Evolutionary conservation across 306 rosid genomes (phyloP).

Genomic region (Cicer judaicum): DNA sequence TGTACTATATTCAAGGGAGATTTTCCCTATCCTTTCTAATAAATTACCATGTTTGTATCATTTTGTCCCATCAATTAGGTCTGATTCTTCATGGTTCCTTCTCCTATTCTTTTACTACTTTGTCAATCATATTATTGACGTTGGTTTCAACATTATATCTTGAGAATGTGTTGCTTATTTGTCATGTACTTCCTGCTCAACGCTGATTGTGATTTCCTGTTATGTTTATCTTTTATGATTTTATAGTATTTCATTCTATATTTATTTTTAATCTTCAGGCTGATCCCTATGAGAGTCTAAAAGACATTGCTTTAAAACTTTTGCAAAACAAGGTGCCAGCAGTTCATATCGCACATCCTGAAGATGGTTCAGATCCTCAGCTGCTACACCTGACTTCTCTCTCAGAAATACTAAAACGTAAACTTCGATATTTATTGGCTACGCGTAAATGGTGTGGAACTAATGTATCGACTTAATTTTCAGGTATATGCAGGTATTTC

Average conservation of each 20-base stretch:
- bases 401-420: constrained; percentile 62
- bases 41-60: not conserved
- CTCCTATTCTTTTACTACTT: constrained; percentile 2
- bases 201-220: constrained; percentile 11
- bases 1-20: not conserved
- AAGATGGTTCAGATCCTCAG: constrained; percentile 57
- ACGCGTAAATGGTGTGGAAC: constrained; percentile 41
- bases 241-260: constrained; percentile 30
- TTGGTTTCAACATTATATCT: constrained; percentile 20
- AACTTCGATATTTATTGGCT: constrained; percentile 39
- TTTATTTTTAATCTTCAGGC: constrained; percentile 54
- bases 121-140: not conserved
- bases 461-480: constrained; percentile 45
- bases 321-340: constrained; percentile 68
- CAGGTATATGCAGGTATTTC: constrained; percentile 77
- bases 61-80: constrained; percentile 25
- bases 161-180: constrained; percentile 1
- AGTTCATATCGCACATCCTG: constrained; percentile 56
- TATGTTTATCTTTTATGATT: constrained; percentile 26
- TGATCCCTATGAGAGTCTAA: constrained; percentile 61
- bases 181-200: constrained; percentile 17
- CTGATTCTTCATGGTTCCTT: constrained; percentile 1
- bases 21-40: not conserved
- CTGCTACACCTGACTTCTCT: constrained; percentile 67
- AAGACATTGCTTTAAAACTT: constrained; percentile 64